These are phyloP conservation scores for Sanghuangporus weigelae DNA, from an alignment of 1,284 basidiomycete genomes.

Conservation along the genomic window DNA sequence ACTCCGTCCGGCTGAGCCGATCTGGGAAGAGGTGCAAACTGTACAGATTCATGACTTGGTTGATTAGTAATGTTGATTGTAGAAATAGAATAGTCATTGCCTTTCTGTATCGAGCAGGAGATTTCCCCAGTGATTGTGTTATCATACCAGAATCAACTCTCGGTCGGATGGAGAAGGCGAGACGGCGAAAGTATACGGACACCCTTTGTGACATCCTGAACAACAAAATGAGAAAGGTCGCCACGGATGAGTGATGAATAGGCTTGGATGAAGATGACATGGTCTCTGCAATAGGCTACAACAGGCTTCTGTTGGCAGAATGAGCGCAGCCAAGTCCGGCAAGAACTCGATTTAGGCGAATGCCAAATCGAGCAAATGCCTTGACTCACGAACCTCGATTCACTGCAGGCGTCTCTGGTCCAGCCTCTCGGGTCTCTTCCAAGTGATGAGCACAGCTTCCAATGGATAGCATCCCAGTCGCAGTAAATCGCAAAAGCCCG, in stretches of 20 bases:
- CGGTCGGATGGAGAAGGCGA: background rate
- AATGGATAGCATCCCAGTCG: background rate
- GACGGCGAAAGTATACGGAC: conserved; percentile 21
- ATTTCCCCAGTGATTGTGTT: conserved; percentile 40
- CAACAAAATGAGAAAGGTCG: conserved; percentile 33
- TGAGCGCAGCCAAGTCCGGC: conserved; percentile 37
- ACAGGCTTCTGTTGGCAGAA: conserved; percentile 49
- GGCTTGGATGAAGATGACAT: conserved; percentile 45
- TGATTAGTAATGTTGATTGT: background rate
- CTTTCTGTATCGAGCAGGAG: conserved; percentile 58
- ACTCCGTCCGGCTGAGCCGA: conserved; percentile 64
- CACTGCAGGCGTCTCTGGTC: conserved; percentile 37
- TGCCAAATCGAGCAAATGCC: background rate
- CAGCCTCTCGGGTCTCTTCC: conserved; percentile 37
- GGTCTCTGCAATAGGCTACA: conserved; percentile 40
- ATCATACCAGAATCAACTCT: conserved; percentile 28
- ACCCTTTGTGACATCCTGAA: conserved; percentile 40
- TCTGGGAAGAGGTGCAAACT: conserved; percentile 73
- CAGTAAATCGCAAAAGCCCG: background rate
- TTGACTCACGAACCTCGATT: conserved; percentile 30
- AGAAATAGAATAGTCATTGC: conserved; percentile 30
- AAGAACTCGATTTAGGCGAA: background rate
- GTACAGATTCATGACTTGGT: background rate
- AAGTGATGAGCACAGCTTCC: conserved; percentile 44
- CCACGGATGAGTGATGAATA: conserved; percentile 50